phyloP scores from a whole-genome alignment of 2,329 filamentous ascomycete species.

The Magnaporthiopsis incrustans region DNA sequence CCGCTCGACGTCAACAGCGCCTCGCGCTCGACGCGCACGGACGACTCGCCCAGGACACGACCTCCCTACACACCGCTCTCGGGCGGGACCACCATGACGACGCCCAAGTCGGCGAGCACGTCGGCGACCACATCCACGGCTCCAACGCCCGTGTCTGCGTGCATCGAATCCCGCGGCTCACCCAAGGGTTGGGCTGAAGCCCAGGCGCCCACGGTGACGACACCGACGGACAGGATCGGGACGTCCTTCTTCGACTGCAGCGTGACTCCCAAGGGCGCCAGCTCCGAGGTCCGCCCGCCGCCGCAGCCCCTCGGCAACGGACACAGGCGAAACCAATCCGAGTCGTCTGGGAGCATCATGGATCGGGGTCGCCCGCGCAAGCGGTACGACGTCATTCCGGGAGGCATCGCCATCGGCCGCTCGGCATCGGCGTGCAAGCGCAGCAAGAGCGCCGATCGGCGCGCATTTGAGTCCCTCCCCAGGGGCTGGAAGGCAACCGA shows the following conservation, averaged over 20 bases:
- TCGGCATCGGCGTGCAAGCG: slow-evolving; percentile 33
- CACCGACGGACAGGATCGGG: slow-evolving; percentile 19
- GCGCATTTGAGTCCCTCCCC: slow-evolving; percentile 54
- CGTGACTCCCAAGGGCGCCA: slow-evolving; percentile 23
- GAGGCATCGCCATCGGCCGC: slow-evolving; percentile 18
- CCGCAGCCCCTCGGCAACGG: slow-evolving; percentile 12
- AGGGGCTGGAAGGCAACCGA: slow-evolving; percentile 47
- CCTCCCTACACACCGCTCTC: slow-evolving; percentile 39
- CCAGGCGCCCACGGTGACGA: slow-evolving; percentile 27
- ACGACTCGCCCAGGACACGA: slow-evolving; percentile 38
- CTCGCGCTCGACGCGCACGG: slow-evolving; percentile 31
- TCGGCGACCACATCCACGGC: slow-evolving; percentile 30
- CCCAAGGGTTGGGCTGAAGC: slow-evolving; percentile 29
- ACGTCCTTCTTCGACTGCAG: slow-evolving; percentile 15
- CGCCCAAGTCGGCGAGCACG: slow-evolving; percentile 35
- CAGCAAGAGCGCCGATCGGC: slow-evolving; percentile 43
- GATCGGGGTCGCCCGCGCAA: slow-evolving; percentile 55
- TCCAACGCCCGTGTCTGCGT: slow-evolving; percentile 31
- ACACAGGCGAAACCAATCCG: slow-evolving; percentile 48
- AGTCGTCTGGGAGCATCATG: slow-evolving; percentile 43
- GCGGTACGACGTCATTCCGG: slow-evolving; percentile 29
- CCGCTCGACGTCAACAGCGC: slow-evolving; percentile 27
- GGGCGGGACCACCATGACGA: slow-evolving; percentile 21
- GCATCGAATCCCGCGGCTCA: slow-evolving; percentile 13
- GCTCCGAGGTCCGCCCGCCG: slow-evolving; percentile 13